Evolutionary conservation across 495 filamentous ascomycete genomes (phyloP).

Genomic region (Neurospora terricola): DNA sequence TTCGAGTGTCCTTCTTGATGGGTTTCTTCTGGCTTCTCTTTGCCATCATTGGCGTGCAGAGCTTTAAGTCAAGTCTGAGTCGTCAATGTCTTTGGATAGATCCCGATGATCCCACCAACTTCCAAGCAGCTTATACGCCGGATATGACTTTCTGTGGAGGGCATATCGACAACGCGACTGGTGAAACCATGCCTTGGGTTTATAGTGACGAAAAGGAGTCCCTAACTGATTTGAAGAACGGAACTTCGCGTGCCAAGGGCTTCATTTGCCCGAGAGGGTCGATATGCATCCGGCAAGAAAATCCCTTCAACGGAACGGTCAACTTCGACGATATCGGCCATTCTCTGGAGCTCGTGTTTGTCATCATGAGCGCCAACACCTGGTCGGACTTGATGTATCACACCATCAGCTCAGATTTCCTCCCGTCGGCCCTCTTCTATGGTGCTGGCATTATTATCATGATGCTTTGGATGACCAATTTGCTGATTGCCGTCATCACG

Average conservation of each 20-base stretch:
- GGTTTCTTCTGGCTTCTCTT: slow-evolving; percentile 99
- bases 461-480: slow-evolving; percentile 92
- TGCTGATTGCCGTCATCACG: slow-evolving; percentile 96
- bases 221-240: slow-evolving; percentile 6
- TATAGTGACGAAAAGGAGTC: slow-evolving; percentile 8
- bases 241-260: slow-evolving; percentile 58
- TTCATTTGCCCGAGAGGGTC: slow-evolving; percentile 81
- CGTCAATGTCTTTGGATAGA: slow-evolving; percentile 84
- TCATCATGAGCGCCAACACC: slow-evolving; percentile 96
- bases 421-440: slow-evolving; percentile 76
- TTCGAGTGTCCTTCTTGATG: slow-evolving; percentile 91
- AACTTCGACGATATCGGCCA: slow-evolving; percentile 93
- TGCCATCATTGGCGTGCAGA: slow-evolving; percentile 91
- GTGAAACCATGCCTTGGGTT: slow-evolving; percentile 56
- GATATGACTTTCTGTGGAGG: slow-evolving; percentile 78
- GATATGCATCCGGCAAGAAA: slow-evolving; percentile 64
- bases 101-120: slow-evolving; percentile 38
- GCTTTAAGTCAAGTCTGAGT: slow-evolving; percentile 89
- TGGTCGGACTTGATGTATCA: slow-evolving; percentile 92
- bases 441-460: slow-evolving; percentile 81
- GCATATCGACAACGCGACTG: slow-evolving; percentile 51
- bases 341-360: slow-evolving; percentile 91
- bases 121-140: slow-evolving; percentile 38
- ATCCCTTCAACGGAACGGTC: slow-evolving; percentile 78
- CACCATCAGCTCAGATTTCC: slow-evolving; percentile 82